Conservation (phyloP, 768 basidiomycete species). For the Fomitopsis pulvina region DNA sequence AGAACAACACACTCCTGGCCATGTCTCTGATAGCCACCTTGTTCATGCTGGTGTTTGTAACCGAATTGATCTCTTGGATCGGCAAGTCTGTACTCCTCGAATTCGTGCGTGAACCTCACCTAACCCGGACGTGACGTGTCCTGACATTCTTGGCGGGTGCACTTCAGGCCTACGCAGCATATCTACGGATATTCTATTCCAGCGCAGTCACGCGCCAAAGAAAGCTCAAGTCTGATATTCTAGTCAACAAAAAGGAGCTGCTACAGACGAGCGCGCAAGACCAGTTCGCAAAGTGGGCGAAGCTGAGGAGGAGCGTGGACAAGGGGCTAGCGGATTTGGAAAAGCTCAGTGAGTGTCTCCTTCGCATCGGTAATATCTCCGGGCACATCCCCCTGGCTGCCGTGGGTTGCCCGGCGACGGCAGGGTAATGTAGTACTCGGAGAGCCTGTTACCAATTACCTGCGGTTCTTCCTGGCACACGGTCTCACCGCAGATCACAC, state of each 20-base stretch:
- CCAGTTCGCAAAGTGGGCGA: conserved; percentile 98
- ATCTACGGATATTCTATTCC: conserved; percentile 60
- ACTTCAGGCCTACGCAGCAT: conserved; percentile 62
- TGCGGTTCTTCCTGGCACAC: neutral
- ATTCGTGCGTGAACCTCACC: conserved; percentile 43
- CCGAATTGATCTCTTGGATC: conserved; percentile 83
- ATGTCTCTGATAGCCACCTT: conserved; percentile 83
- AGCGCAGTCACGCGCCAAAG: conserved; percentile 51
- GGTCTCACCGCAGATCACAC: neutral
- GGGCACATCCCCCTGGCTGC: neutral
- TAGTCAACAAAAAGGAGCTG: conserved; percentile 78
- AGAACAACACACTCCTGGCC: conserved; percentile 1
- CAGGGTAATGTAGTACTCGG: neutral
- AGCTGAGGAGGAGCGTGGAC: conserved; percentile 83
- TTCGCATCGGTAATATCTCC: neutral
- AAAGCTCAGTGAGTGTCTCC: conserved; percentile 67
- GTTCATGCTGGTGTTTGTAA: conserved; percentile 74
- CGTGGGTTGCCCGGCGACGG: neutral
- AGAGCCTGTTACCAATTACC: neutral
- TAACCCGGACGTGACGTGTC: neutral
- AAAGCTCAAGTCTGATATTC: conserved; percentile 71
- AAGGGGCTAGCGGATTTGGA: conserved; percentile 89
- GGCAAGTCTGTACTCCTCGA: conserved; percentile 82
- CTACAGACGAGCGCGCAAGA: conserved; percentile 90
- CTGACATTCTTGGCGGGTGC: conserved; percentile 2